A percentile compares a stretch with the other conserved stretches of the same genome.
These are phyloP conservation scores for Thuja plicata DNA, from an alignment of 83 land plant genomes.

Conservation along the genomic window DNA sequence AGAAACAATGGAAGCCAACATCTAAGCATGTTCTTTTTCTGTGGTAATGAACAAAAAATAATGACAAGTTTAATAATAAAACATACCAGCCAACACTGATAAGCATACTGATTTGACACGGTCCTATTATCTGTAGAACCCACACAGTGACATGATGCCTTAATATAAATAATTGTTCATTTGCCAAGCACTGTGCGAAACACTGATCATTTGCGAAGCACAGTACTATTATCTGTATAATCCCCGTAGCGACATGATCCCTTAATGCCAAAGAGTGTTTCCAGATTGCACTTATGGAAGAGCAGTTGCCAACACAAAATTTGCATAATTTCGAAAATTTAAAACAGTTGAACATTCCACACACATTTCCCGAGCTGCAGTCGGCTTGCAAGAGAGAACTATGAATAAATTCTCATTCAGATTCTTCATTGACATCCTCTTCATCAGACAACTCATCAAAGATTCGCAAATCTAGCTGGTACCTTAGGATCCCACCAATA, in stretches of 20 bases:
- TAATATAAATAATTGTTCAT: neutral
- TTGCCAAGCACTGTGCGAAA: too few relatives aligned
- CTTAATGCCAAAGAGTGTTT: neutral
- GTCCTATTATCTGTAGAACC: neutral
- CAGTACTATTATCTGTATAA: neutral
- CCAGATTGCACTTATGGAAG: neutral
- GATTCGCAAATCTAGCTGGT: constrained; percentile 40
- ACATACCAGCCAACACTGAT: neutral
- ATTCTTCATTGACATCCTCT: constrained; percentile 30
- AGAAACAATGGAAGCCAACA: neutral
- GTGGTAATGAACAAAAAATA: neutral
- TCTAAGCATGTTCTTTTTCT: too few relatives aligned
- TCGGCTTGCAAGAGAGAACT: neutral
- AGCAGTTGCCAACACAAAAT: neutral
- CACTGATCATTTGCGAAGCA: neutral
- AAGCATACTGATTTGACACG: neutral
- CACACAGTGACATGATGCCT: neutral
- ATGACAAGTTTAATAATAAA: neutral
- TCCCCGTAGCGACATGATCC: neutral
- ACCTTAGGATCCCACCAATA: constrained; percentile 43
- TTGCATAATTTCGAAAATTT: neutral
- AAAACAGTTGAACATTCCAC: neutral
- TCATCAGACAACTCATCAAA: constrained; percentile 42
- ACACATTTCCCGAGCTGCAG: neutral
- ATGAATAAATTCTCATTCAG: constrained; percentile 23